Evolutionary conservation across 805 yeast species (phyloP).

Genomic region (Komagataella pseudopastoris): DNA sequence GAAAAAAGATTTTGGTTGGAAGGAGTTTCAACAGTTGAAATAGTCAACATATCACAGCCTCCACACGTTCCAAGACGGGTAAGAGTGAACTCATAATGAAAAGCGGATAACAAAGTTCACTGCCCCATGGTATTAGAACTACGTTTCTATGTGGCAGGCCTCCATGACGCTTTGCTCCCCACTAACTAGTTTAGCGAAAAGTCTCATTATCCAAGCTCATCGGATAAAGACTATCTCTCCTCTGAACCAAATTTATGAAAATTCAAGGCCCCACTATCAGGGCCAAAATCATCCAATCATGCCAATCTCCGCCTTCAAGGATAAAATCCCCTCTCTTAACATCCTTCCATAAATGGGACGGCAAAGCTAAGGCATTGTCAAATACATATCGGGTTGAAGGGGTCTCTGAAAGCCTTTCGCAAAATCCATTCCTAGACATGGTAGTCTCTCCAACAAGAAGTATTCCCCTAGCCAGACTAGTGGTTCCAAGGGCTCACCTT

Average conservation of each 20-base stretch:
- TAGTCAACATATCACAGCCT: too few species aligned
- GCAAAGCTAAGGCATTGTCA: constrained; percentile 7
- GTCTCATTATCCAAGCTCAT: background rate
- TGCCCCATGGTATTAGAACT: too few species aligned
- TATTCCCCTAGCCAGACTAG: background rate
- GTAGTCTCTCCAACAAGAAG: background rate
- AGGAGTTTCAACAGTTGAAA: background rate
- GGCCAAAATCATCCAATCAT: background rate
- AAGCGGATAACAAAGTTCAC: too few species aligned
- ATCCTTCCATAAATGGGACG: constrained; percentile 8
- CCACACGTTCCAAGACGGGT: too few species aligned
- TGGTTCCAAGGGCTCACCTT: background rate
- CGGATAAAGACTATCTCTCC: background rate
- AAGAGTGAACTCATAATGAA: too few species aligned
- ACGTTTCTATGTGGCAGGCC: too few species aligned
- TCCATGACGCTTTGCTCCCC: too few species aligned
- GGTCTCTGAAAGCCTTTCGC: background rate
- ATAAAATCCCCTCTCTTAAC: constrained; percentile 12
- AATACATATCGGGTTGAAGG: constrained; percentile 1
- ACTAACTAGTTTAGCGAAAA: background rate
- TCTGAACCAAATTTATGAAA: background rate
- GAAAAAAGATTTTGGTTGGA: background rate
- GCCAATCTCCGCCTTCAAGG: background rate
- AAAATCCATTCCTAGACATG: background rate
- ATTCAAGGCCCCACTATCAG: background rate